Evolutionary conservation across 1,139 yeast genomes (phyloP), one percentile per base, ranked within the genome.

Genomic region (Debaryomyces sp.): DNA sequence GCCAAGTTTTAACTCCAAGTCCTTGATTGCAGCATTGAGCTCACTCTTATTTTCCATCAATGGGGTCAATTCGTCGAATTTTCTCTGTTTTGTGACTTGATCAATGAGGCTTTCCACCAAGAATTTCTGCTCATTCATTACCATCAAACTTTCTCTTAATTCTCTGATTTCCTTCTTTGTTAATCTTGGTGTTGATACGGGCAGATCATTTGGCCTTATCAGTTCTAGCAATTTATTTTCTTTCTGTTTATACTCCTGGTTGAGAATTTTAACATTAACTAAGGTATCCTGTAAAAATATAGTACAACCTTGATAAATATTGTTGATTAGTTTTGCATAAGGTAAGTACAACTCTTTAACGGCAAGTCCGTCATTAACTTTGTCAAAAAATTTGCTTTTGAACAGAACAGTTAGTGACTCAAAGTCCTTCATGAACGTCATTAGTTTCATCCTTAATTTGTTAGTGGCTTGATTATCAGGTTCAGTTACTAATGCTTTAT

Each of bases 51-150:
- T 89, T 34, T 68, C 76, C 37, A 80, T 78, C 46, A 92, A 68
- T 0, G 89, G 78, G 18, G 71, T 73, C 43, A 90, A 67, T 61
- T 90, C 97, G 53, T 91, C 97, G 61, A 89, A 90, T 54, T 82
- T 81, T 40, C 97, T 72, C 48, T 80, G 82, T 54, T 75, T 77
- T 50, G 86, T 89, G 41, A 86, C 81, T 17, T 78, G 82, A 4
- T 75, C 72, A 18, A 88, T 78, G 77, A 86, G 79, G 22, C 80
- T 77, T 49, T 82, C 81, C 3, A 92, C 84, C 53, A 92, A 67
- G 57, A 81, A 90, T 59, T 77, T 77, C 60, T 92, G 98, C 61
- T 92, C 97, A 54, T 87, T 87, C 67, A 90, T 71, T 12, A 92
- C 97, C 86, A 91, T 87, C 49, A 92, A 67, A 56, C 87, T 87